Percentiles rank a stretch among this genome's conserved stretches.
Conservation (phyloP, 2,329 filamentous ascomycete genomes). For the Sporothrix variecibatus region DNA sequence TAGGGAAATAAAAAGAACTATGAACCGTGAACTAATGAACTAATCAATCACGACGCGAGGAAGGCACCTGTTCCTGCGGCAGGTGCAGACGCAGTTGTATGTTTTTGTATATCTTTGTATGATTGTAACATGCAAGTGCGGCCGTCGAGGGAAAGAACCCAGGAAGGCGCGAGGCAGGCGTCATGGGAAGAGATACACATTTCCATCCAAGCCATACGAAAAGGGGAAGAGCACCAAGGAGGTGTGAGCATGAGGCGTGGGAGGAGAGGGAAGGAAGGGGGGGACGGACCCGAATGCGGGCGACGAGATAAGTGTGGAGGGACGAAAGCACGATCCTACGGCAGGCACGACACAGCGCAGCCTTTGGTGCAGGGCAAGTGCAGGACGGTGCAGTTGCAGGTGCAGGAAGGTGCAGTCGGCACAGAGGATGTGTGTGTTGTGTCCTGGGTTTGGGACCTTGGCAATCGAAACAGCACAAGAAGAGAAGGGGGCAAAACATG, state of each 20-base stretch:
- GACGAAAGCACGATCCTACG: slow-evolving; percentile 2
- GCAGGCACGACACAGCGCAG: slow-evolving; percentile 20
- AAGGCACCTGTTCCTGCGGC: not conserved
- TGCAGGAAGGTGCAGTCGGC: slow-evolving; percentile 16
- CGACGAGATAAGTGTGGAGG: slow-evolving; percentile 12
- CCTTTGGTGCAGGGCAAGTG: not conserved
- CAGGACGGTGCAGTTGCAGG: not conserved
- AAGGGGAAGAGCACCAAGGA: slow-evolving; percentile 2
- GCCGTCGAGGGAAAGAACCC: slow-evolving; percentile 7
- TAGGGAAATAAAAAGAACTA: not conserved
- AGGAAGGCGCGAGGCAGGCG: not conserved
- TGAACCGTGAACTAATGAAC: not conserved
- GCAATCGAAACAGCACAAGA: not conserved
- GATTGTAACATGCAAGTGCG: not conserved
- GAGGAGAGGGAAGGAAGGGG: slow-evolving; percentile 13
- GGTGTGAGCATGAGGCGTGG: slow-evolving; percentile 6
- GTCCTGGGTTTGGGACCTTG: not conserved
- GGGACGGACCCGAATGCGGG: slow-evolving; percentile 10
- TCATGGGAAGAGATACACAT: not conserved
- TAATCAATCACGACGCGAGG: not conserved
- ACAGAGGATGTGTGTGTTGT: not conserved
- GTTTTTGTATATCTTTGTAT: not conserved
- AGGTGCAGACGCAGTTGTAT: not conserved
- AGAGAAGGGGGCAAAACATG: slow-evolving; percentile 15
- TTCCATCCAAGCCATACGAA: not conserved